Percentiles rank a stretch among this genome's conserved stretches.
phyloP scores from a whole-genome alignment of 495 filamentous ascomycete genomes.

The Talaromyces stipitatus region DNA sequence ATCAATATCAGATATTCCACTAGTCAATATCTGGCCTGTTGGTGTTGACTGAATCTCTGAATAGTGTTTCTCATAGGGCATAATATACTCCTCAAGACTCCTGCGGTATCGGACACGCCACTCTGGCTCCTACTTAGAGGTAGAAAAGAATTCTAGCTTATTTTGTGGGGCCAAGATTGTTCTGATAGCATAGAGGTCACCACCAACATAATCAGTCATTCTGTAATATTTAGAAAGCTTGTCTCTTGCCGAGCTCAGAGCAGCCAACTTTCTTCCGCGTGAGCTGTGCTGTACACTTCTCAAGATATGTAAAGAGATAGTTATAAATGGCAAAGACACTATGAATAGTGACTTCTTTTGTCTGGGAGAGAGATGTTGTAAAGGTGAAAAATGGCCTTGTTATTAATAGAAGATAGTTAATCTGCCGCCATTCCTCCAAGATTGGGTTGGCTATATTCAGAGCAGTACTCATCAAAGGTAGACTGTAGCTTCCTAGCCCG shows the following conservation, averaged over 20 bases:
- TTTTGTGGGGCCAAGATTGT: no score
- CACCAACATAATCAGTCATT: slow-evolving; percentile 1
- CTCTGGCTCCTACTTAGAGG: no score
- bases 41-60: background rate
- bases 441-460: no score
- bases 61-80: background rate
- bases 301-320: slow-evolving; percentile 6
- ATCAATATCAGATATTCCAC: background rate
- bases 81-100: background rate
- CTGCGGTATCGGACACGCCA: no score
- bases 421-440: no score
- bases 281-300: slow-evolving; percentile 6
- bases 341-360: no score
- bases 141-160: no score
- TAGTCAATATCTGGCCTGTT: background rate
- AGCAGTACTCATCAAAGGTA: no score
- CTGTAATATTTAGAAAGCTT: slow-evolving; percentile 15
- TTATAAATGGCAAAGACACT: slow-evolving; percentile 13
- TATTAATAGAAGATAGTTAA: no score
- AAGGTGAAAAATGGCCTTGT: no score
- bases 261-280: slow-evolving; percentile 6
- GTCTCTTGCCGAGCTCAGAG: slow-evolving; percentile 1
- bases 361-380: no score
- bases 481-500: no score
- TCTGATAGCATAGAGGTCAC: slow-evolving; percentile 14